These are phyloP conservation scores for Ogataea salicorniae DNA, from an alignment of 805 yeast species.

Conservation along the genomic window DNA sequence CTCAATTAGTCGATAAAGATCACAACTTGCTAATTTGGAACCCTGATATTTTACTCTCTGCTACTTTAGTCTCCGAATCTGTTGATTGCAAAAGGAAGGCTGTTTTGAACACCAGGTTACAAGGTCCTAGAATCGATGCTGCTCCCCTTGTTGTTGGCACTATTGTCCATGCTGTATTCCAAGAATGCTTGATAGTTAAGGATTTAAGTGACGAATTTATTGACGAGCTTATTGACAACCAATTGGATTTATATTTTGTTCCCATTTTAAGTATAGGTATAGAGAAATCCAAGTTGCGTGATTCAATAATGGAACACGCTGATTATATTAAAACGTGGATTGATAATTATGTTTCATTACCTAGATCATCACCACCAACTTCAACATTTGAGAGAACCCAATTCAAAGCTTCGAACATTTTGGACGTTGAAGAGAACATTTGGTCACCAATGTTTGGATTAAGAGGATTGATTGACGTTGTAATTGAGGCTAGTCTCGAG, in stretches of 20 bases:
- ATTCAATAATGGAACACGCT: constrained; percentile 42
- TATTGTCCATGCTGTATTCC: constrained; percentile 75
- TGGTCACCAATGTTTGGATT: constrained; percentile 91
- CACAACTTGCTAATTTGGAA: constrained; percentile 67
- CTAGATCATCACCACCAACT: constrained; percentile 1
- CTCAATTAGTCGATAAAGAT: constrained; percentile 47
- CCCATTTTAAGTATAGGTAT: constrained; percentile 54
- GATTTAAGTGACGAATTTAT: constrained; percentile 37
- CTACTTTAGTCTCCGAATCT: constrained; percentile 77
- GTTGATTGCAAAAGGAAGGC: constrained; percentile 69
- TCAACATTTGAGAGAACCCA: constrained; percentile 25
- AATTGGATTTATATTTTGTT: constrained; percentile 20
- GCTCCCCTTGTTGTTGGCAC: constrained; percentile 74
- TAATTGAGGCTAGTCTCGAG: constrained; percentile 53
- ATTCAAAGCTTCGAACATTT: constrained; percentile 54
- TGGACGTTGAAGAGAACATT: constrained; percentile 85
- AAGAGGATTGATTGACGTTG: constrained; percentile 86
- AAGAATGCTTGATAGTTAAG: constrained; percentile 41
- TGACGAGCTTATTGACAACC: constrained; percentile 27
- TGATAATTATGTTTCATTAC: constrained; percentile 32
- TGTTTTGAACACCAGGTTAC: constrained; percentile 50
- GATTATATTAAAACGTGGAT: constrained; percentile 52
- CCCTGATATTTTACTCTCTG: constrained; percentile 79
- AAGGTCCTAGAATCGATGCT: constrained; percentile 58
- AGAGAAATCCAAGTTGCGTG: constrained; percentile 38